Conservation (phyloP, 1,284 basidiomycete genomes). For the Cryptococcus deneoformans region DNA sequence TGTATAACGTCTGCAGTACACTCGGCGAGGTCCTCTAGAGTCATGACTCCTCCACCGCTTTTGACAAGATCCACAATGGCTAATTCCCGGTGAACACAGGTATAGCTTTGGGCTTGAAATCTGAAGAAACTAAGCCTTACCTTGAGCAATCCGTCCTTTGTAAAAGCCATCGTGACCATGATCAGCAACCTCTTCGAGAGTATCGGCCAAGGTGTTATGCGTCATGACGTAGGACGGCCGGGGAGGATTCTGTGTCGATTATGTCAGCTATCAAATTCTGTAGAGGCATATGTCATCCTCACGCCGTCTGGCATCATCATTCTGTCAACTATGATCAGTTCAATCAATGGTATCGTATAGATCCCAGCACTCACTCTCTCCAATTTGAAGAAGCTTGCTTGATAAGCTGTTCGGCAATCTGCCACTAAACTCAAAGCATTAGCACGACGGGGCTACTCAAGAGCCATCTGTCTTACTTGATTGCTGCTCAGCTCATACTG, state of each 20-base stretch:
- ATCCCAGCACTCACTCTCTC: slow-evolving; percentile 50
- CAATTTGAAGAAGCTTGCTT: slow-evolving; percentile 77
- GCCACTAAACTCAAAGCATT: slow-evolving; percentile 58
- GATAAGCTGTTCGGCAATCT: slow-evolving; percentile 67
- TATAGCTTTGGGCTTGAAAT: neutral
- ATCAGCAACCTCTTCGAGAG: slow-evolving; percentile 71
- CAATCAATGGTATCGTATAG: neutral
- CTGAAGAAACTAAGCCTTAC: slow-evolving; percentile 3
- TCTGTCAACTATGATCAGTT: slow-evolving; percentile 12
- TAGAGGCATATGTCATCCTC: slow-evolving; percentile 16
- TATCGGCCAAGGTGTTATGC: slow-evolving; percentile 74
- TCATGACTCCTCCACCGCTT: slow-evolving; percentile 84
- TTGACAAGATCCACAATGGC: slow-evolving; percentile 76
- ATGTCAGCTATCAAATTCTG: neutral
- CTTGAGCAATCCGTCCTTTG: slow-evolving; percentile 80
- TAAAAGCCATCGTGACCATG: slow-evolving; percentile 90
- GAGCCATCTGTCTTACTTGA: neutral
- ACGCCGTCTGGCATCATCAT: slow-evolving; percentile 45
- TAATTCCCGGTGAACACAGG: slow-evolving; percentile 53
- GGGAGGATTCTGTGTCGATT: slow-evolving; percentile 23
- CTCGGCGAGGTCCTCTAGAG: slow-evolving; percentile 76
- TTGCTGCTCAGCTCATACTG: slow-evolving; percentile 63
- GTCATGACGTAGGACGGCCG: slow-evolving; percentile 69
- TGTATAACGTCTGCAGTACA: slow-evolving; percentile 77
- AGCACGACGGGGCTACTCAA: neutral